Evolutionary conservation across 495 filamentous ascomycete species (phyloP).

Genomic region (Bacidia gigantensis): DNA sequence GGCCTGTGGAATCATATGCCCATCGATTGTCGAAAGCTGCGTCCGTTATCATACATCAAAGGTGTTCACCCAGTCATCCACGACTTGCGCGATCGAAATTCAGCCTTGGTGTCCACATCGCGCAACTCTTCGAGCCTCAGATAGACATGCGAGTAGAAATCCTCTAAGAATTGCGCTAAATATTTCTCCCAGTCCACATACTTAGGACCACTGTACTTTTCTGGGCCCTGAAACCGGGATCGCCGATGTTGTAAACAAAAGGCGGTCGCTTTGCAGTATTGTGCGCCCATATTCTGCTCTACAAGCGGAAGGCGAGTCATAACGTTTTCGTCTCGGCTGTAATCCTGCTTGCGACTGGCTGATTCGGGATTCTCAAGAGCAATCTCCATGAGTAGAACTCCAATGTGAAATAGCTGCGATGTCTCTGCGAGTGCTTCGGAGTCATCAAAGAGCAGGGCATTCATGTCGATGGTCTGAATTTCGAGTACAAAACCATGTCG

Average conservation of each 20-base stretch:
- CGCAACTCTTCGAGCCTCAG: background rate
- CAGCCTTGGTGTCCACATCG: background rate
- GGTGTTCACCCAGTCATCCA: background rate
- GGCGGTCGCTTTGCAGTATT: slow-evolving; percentile 6
- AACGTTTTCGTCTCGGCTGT: background rate
- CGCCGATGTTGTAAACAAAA: slow-evolving; percentile 9
- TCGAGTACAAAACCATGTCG: background rate
- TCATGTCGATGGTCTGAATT: slow-evolving; percentile 8
- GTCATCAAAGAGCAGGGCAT: slow-evolving; percentile 8
- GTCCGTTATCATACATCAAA: background rate
- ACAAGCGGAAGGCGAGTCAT: slow-evolving; percentile 5
- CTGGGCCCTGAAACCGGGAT: slow-evolving; percentile 1
- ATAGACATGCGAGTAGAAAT: slow-evolving; percentile 9
- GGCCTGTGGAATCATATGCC: too few species aligned
- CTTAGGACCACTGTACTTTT: slow-evolving; percentile 6
- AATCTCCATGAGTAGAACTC: slow-evolving; percentile 11
- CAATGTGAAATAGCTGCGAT: slow-evolving; percentile 9
- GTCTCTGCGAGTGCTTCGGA: slow-evolving; percentile 7
- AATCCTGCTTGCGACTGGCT: background rate
- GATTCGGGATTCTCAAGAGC: slow-evolving; percentile 1
- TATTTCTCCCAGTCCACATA: slow-evolving; percentile 1
- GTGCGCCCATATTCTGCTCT: slow-evolving; percentile 7
- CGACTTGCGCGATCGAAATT: background rate
- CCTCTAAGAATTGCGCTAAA: slow-evolving; percentile 2
- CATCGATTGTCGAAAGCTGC: too few species aligned